Base-by-base conservation (phyloP, 192 early-diverging fungal species). In the Mortierella antarctica region DNA sequence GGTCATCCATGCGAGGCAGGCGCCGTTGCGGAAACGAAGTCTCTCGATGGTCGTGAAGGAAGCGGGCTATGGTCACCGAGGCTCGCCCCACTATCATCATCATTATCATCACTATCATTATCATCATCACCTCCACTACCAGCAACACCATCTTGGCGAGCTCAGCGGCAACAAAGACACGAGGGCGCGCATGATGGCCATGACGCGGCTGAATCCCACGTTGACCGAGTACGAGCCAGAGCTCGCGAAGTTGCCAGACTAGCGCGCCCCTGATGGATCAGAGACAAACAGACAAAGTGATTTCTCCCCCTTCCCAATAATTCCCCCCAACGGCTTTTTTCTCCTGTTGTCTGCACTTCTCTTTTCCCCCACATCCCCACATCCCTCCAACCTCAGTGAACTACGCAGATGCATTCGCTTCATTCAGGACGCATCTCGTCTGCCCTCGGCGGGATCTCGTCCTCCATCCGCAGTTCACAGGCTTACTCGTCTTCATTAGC, bases 121-220 rank as follows among this genome's bases (percentile, higher is more conserved):
- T 31, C 31, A 31, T 31, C 31, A 31, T 20, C 3, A 7, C 20
- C 44, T 3, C n/a, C 45, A 13, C n/a, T 11, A 0, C 39, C 13
- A 41, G 7, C 31, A 31, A 3, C 31, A 31, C 31, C 31, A 74
- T 21, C 48, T 46, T 41, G 13, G 8, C 39, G 9, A 11, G 2
- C 41, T 13, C 42, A 21, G 55, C 31, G 12, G 20, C 4, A 57
- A 8, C 13, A 52, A 57, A 62, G 57, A 75, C 7, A 9, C 17
- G 6, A 40, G 45, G 13, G n/a, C 23, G 23, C 52, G 52, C 39
- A 57, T 70, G 47, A 42, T 78, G 62, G 57, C 74, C 7, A 5
- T 78, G 67, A 78, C 74, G 18, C 52, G 74, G 41, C 48, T 78
- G 54, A 70, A 52, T 17, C 74, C 74, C 5, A 65, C 50, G 15